phyloP scores from a whole-genome alignment of 768 basidiomycete genomes.

The Dioszegia crocea region DNA sequence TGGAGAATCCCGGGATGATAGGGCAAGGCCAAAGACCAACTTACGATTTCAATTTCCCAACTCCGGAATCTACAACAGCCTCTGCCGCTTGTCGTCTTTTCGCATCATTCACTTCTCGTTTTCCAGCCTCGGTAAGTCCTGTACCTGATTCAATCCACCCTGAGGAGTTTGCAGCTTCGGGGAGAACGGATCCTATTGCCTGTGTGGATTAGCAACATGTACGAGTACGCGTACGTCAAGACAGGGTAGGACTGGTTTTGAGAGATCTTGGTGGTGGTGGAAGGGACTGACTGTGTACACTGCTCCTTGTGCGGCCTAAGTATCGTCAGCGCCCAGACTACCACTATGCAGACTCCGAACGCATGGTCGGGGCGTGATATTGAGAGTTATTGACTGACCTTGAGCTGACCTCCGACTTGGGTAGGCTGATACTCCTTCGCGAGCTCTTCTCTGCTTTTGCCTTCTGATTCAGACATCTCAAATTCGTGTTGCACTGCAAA shows the following conservation, averaged over 20 bases:
- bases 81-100: slow-evolving; percentile 31
- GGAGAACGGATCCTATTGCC: slow-evolving; percentile 38
- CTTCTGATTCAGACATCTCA: not conserved
- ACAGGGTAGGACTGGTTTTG: not conserved
- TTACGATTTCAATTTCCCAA: slow-evolving; percentile 36
- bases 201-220: not conserved
- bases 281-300: slow-evolving; percentile 17
- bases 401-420: slow-evolving; percentile 25
- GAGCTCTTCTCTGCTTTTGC: not conserved
- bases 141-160: slow-evolving; percentile 27
- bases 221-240: too few relatives aligned
- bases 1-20: too few relatives aligned
- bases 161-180: slow-evolving; percentile 22
- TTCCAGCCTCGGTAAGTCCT: slow-evolving; percentile 22
- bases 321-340: not conserved
- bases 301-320: slow-evolving; percentile 20
- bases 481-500: not conserved
- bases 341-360: not conserved
- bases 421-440: slow-evolving; percentile 16
- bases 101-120: slow-evolving; percentile 31
- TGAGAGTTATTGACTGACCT: slow-evolving; percentile 12
- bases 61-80: slow-evolving; percentile 27
- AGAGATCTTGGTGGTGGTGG: not conserved
- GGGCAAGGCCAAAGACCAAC: slow-evolving; percentile 6
- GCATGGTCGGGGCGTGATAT: not conserved